Evolutionary conservation across 768 basidiomycete species (phyloP), one percentile per base, ranked within the genome.

Genomic region (Gelatoporia subvermispora): DNA sequence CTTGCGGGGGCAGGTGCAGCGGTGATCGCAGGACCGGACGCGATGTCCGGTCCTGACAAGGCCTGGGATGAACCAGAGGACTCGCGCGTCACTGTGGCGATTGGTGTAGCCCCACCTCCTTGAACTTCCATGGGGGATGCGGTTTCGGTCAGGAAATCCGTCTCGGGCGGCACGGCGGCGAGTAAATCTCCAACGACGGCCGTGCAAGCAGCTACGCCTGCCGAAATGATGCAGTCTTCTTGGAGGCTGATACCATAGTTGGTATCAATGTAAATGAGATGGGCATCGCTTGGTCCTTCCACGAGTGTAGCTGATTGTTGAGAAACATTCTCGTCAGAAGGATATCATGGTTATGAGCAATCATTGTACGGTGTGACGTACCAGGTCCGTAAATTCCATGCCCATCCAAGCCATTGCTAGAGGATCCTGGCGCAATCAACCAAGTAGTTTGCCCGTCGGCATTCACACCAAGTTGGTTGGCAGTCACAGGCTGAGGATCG

Each of bases 281-380:
- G 66, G 11, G 70, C 73, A 41, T 67, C 67, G 44, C 60, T 60
- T 1, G 74, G 55, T 8, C 72, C 74, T 54, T 72, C 69, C 37
- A 75, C 67, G n/a, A 77, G 66, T 0, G 74, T 75, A 7, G 69
- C 74, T 76, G 51, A 10, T 8, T n/a, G n/a, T n/a, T n/a, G n/a
- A n/a, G n/a, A n/a, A n/a, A n/a, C n/a, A n/a, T n/a, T n/a, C n/a
- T n/a, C n/a, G n/a, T n/a, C n/a, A n/a, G n/a, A n/a, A n/a, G n/a
- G n/a, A n/a, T n/a, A n/a, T n/a, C n/a, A n/a, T n/a, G n/a, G n/a
- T n/a, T n/a, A n/a, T n/a, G n/a, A n/a, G n/a, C n/a, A n/a, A n/a
- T n/a, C n/a, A n/a, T n/a, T n/a, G n/a, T n/a, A n/a, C n/a, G n/a
- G n/a, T n/a, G n/a, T n/a, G 13, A 31, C 65, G 21, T 51, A 73